phyloP scores from a whole-genome alignment of 139 green algal genomes.

The Gonium pectorale region DNA sequence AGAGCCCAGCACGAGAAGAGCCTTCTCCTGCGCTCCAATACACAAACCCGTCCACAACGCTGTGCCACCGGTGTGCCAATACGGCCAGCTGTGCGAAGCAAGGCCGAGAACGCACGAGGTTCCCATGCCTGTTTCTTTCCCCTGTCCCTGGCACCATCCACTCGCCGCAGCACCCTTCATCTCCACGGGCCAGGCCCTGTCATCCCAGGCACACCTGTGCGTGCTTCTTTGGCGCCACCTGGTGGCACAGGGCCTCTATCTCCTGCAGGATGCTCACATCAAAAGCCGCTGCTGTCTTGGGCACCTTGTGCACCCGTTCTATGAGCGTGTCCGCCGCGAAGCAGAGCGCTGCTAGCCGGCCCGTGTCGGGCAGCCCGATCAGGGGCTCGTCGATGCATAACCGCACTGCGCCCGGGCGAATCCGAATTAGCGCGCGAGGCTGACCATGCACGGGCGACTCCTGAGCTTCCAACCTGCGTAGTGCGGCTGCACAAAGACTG shows the following conservation, averaged over 20 bases:
- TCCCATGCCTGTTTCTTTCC: no score
- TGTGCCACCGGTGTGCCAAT: no score
- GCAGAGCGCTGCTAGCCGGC: conserved; percentile 52
- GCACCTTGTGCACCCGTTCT: conserved; percentile 61
- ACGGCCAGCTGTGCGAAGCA: no score
- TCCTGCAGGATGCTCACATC: conserved; percentile 51
- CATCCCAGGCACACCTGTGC: conserved; percentile 24
- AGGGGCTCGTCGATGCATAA: conserved; percentile 61
- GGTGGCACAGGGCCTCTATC: conserved; percentile 50
- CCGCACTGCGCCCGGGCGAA: conserved; percentile 43
- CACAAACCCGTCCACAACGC: no score
- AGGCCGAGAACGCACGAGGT: no score
- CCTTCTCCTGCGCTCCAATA: no score
- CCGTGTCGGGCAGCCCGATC: conserved; percentile 28
- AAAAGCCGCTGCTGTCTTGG: conserved; percentile 13
- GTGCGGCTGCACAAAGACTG: conserved; percentile 36
- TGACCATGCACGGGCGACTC: no score
- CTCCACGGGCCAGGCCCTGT: no score
- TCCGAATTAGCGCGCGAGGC: background rate
- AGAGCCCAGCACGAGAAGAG: no score
- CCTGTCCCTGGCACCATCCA: no score
- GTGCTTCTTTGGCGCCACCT: conserved; percentile 44
- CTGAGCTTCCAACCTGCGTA: background rate
- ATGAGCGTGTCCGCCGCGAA: conserved; percentile 53
- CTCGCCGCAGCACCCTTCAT: no score